Evolutionary conservation across 2,329 filamentous ascomycete species (phyloP).

Genomic region (Diaporthe vexans): DNA sequence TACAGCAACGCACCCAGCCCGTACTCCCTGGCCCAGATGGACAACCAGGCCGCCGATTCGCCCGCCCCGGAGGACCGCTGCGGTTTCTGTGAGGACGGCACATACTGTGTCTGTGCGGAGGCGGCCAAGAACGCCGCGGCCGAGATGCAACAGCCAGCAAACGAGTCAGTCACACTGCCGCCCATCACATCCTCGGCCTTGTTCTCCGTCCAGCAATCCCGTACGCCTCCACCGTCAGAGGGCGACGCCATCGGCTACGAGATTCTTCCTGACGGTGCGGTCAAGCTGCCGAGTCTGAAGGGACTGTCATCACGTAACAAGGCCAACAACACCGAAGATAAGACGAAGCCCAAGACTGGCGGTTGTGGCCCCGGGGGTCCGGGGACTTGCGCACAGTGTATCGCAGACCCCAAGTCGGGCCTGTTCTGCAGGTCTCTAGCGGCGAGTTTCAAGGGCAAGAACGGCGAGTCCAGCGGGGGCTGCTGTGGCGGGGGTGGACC

Average conservation of each 20-base stretch:
- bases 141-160: background rate
- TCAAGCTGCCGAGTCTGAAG: conserved; percentile 68
- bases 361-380: conserved; percentile 76
- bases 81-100: conserved; percentile 86
- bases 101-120: conserved; percentile 86
- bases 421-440: conserved; percentile 87
- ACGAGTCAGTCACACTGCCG: conserved; percentile 48
- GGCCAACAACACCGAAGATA: conserved; percentile 45
- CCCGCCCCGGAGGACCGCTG: conserved; percentile 74
- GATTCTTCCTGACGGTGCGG: conserved; percentile 70
- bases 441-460: conserved; percentile 68
- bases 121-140: conserved; percentile 46
- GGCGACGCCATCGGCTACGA: conserved; percentile 72
- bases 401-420: conserved; percentile 82
- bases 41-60: conserved; percentile 35
- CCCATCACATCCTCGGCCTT: conserved; percentile 56
- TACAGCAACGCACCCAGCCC: conserved; percentile 48
- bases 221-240: conserved; percentile 73
- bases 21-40: conserved; percentile 43
- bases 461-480: conserved; percentile 55
- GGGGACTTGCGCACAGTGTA: conserved; percentile 84
- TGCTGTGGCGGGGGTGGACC: conserved; percentile 74
- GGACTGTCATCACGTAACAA: conserved; percentile 48
- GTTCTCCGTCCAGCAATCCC: conserved; percentile 61
- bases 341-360: conserved; percentile 50